These are phyloP conservation scores for Podospora anserina DNA, from an alignment of 495 filamentous ascomycete species.

Conservation along the genomic window DNA sequence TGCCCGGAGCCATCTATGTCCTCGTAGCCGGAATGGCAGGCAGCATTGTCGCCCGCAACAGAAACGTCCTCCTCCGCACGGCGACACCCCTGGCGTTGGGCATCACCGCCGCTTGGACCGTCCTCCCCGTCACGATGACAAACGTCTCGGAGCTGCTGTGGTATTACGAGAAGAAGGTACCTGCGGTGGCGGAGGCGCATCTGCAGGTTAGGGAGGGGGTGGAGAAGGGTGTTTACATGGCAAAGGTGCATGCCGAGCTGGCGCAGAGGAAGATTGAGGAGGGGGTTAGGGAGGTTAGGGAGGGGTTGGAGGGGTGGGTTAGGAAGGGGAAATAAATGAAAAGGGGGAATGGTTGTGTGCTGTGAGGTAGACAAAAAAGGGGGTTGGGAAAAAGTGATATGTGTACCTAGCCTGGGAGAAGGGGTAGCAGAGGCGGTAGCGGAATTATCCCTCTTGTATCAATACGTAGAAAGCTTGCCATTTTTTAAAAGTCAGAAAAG, in stretches of 20 bases:
- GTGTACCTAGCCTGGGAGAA: not conserved
- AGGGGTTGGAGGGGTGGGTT: slow-evolving; percentile 80
- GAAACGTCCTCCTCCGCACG: slow-evolving; percentile 73
- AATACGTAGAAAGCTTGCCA: slow-evolving; percentile 6
- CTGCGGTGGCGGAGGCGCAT: slow-evolving; percentile 75
- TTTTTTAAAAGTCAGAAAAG: not conserved
- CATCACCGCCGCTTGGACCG: slow-evolving; percentile 66
- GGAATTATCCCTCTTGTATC: slow-evolving; percentile 12
- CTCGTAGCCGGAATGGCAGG: slow-evolving; percentile 90
- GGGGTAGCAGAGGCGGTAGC: not conserved
- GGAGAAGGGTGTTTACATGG: slow-evolving; percentile 64
- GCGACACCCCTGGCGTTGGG: slow-evolving; percentile 68
- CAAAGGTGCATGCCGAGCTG: slow-evolving; percentile 66
- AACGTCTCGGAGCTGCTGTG: slow-evolving; percentile 82
- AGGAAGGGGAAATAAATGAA: slow-evolving; percentile 69
- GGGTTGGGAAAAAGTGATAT: not conserved
- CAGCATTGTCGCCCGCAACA: slow-evolving; percentile 80
- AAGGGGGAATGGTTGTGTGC: slow-evolving; percentile 7
- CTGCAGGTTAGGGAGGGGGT: slow-evolving; percentile 60
- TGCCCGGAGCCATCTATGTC: slow-evolving; percentile 85
- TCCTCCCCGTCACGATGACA: slow-evolving; percentile 73
- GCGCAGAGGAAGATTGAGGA: slow-evolving; percentile 71
- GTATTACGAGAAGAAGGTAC: slow-evolving; percentile 84
- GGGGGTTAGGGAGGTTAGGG: slow-evolving; percentile 66
- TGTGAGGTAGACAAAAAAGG: not conserved